A percentile compares a stretch with the other conserved stretches of the same genome.
phyloP scores from a whole-genome alignment of 2,329 filamentous ascomycete genomes.

The Monosporascus sp. region DNA sequence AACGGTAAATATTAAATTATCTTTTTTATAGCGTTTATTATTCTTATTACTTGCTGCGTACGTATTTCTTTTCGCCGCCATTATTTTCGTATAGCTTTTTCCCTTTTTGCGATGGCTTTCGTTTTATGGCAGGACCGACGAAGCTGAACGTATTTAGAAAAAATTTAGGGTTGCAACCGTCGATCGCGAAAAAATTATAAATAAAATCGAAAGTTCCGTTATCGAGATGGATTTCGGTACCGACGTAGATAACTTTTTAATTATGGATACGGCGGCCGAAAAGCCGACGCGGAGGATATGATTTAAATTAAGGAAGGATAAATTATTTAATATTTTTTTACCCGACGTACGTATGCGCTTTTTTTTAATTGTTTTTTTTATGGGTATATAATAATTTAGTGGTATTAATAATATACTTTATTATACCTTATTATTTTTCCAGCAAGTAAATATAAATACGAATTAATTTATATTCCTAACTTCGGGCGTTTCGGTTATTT shows the following conservation, averaged over 20 bases:
- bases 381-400: conserved; percentile 54
- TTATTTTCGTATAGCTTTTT: conserved; percentile 31
- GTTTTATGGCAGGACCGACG: conserved; percentile 33
- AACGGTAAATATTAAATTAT: conserved; percentile 30
- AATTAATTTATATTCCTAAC: conserved; percentile 25
- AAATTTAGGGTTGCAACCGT: too few species aligned
- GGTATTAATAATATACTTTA: conserved; percentile 59
- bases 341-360: conserved; percentile 37
- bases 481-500: conserved; percentile 18
- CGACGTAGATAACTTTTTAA: too few species aligned
- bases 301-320: conserved; percentile 27
- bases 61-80: conserved; percentile 23
- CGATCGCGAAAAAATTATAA: too few species aligned
- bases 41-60: conserved; percentile 37
- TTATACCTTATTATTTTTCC: conserved; percentile 56
- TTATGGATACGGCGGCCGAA: too few species aligned
- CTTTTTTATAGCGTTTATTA: conserved; percentile 52
- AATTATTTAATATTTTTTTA: too few species aligned
- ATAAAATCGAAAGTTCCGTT: too few species aligned
- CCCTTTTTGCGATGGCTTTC: conserved; percentile 54
- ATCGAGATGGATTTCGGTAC: too few species aligned
- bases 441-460: conserved; percentile 51
- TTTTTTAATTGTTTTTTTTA: conserved; percentile 49
- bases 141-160: too few species aligned
- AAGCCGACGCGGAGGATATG: too few species aligned